Evolutionary conservation across 2,329 filamentous ascomycete species (phyloP), one percentile per base, ranked within the genome.

Genomic region (Neurospora sp.): DNA sequence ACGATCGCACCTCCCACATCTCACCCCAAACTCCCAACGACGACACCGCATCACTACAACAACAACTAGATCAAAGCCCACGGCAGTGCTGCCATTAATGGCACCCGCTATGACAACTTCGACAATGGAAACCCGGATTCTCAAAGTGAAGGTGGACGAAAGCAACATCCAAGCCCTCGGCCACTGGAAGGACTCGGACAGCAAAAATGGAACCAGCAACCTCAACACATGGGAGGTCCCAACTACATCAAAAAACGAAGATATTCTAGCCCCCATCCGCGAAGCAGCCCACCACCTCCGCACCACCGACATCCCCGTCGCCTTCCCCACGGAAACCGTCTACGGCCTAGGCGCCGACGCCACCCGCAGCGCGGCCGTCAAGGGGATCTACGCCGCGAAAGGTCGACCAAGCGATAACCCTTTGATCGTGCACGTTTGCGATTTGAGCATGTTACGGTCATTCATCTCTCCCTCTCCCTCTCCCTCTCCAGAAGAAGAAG

Each of bases 341-440:
- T 99, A 99, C 78, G 96, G 96, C 0, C 86, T 99, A 8, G 96
- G 93, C n/a, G 96, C 96, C 15, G 96, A 98, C 81, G 96, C 96
- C 11, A 98, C 94, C 36, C 88, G 93, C 75, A 93, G 90, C 76
- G 84, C 83, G 33, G 91, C 95, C 1, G 95, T 98, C 7, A 89
- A 86, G 77, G 94, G 93, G n/a, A 99, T 99, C 74, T 99, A 96
- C 80, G 85, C 88, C 28, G 93, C 93, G 68, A 99, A 99, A 81
- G 91, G 93, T 70, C 84, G 96, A 69, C 96, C 96, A 3, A 91
- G 91, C 7, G 96, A 99, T 78, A 99, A 99, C 79, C 96, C 96
- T 19, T 87, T 99, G 71, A 99, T 99, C 75, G 90, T 97, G 33
- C 96, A 99, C 79, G 85, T 98, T 69, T 90, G 90, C 76, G 96